Evolutionary conservation across 2,329 filamentous ascomycete genomes (phyloP).

Genomic region (Pseudogymnoascus sp.): DNA sequence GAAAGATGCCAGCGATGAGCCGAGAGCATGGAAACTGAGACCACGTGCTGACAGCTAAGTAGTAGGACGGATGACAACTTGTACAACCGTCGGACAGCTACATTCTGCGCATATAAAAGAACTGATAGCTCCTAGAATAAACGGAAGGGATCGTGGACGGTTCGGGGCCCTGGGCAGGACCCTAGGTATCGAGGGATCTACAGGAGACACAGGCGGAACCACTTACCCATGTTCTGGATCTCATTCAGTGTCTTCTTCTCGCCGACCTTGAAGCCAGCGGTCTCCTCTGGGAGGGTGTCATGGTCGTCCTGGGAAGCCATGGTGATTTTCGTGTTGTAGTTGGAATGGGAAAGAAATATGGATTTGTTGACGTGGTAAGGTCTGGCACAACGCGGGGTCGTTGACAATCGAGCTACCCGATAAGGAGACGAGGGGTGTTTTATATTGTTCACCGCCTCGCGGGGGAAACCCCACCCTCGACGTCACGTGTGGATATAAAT

Average conservation of each 20-base stretch:
- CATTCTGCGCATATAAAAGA: not conserved
- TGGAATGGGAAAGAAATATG: conserved; percentile 10
- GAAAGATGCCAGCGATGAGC: not conserved
- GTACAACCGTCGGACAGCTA: conserved; percentile 7
- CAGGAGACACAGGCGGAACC: conserved; percentile 11
- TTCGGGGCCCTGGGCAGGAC: not conserved
- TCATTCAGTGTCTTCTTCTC: conserved; percentile 98
- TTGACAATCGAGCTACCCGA: not conserved
- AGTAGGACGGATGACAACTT: conserved; percentile 1
- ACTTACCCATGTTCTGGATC: conserved; percentile 86
- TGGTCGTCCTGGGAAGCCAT: conserved; percentile 67
- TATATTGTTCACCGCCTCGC: conserved; percentile 8
- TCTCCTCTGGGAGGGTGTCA: conserved; percentile 79
- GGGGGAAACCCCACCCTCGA: conserved; percentile 1
- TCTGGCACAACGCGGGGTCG: conserved; percentile 6
- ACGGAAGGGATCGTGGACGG: not conserved
- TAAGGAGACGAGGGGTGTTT: conserved; percentile 9
- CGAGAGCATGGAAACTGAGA: not conserved
- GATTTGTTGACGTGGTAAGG: conserved; percentile 7
- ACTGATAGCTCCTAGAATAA: not conserved
- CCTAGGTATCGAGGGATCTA: conserved; percentile 6
- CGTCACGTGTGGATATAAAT: conserved; percentile 5
- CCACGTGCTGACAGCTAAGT: not conserved
- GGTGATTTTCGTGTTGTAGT: conserved; percentile 22
- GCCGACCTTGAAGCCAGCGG: conserved; percentile 94